Percentiles rank a stretch among this genome's conserved stretches.
These are phyloP conservation scores for Calocybe cyanea DNA, from an alignment of 768 basidiomycete species.

Conservation along the genomic window DNA sequence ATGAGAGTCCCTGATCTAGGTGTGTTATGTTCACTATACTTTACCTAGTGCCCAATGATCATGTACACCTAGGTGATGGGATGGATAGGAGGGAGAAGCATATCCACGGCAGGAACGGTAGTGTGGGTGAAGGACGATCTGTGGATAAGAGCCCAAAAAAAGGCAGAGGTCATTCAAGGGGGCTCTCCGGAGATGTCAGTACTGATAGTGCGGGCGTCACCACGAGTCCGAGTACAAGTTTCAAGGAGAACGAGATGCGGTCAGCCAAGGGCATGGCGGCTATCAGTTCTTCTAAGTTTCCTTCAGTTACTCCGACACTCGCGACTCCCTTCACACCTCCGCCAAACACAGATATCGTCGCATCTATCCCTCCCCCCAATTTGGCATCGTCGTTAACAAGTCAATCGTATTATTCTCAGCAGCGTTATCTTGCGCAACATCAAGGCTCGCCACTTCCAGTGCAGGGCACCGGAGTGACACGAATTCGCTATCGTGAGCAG, in stretches of 20 bases:
- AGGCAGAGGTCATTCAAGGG: slow-evolving; percentile 23
- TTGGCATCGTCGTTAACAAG: no score
- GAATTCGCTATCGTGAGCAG: slow-evolving; percentile 78
- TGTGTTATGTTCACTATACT: slow-evolving; percentile 9
- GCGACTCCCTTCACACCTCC: neutral
- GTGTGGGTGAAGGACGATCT: slow-evolving; percentile 10
- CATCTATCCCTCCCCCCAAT: neutral
- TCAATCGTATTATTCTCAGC: neutral
- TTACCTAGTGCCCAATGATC: neutral
- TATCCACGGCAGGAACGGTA: slow-evolving; percentile 23
- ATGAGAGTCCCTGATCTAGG: slow-evolving; percentile 66
- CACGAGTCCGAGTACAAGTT: slow-evolving; percentile 8
- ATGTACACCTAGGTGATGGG: slow-evolving; percentile 37
- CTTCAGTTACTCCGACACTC: neutral
- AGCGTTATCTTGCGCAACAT: neutral
- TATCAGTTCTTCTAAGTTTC: neutral
- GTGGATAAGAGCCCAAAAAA: slow-evolving; percentile 11
- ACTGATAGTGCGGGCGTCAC: slow-evolving; percentile 17
- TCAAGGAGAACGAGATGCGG: neutral
- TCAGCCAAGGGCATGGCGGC: neutral
- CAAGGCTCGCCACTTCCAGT: neutral
- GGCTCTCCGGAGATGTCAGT: slow-evolving; percentile 28
- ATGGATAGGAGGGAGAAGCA: slow-evolving; percentile 44
- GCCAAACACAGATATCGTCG: neutral
- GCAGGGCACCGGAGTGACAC: slow-evolving; percentile 15